phyloP scores from a whole-genome alignment of 1,284 basidiomycete species.

The Gomphus bonarii region DNA sequence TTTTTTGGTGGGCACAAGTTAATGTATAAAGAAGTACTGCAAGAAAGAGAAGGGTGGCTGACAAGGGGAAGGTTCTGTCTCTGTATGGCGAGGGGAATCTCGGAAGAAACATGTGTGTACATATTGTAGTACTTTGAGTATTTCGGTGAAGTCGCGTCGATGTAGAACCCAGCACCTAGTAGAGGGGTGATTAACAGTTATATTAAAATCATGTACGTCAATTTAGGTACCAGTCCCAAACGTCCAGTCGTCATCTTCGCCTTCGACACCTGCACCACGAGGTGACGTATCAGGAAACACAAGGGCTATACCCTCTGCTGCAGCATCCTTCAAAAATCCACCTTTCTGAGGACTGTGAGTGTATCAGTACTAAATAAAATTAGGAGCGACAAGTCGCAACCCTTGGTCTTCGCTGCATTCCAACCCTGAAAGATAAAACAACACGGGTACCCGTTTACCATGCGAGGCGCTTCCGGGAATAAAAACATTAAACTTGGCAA shows the following conservation, averaged over 20 bases:
- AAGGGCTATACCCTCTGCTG: slow-evolving; percentile 78
- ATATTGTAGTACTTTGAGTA: slow-evolving; percentile 87
- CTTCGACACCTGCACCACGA: slow-evolving; percentile 81
- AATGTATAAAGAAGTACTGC: too few relatives aligned
- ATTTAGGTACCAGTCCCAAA: slow-evolving; percentile 59
- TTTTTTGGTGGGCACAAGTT: neutral
- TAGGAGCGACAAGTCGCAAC: slow-evolving; percentile 27
- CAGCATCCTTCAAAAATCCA: slow-evolving; percentile 71
- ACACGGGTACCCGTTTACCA: slow-evolving; percentile 59
- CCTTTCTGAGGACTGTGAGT: slow-evolving; percentile 55
- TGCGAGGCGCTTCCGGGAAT: slow-evolving; percentile 54
- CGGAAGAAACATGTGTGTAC: slow-evolving; percentile 73
- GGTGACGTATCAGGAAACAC: slow-evolving; percentile 97
- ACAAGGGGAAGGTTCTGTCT: slow-evolving; percentile 59
- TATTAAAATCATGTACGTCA: neutral
- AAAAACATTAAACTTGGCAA: slow-evolving; percentile 85
- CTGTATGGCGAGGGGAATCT: slow-evolving; percentile 71
- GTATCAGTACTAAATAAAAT: neutral
- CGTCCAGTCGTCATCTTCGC: slow-evolving; percentile 86
- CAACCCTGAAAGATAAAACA: slow-evolving; percentile 88
- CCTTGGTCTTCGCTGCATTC: slow-evolving; percentile 97
- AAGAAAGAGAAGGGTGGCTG: slow-evolving; percentile 17
- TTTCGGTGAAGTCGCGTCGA: slow-evolving; percentile 77
- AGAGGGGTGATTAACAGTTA: neutral
- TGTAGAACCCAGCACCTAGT: slow-evolving; percentile 84